These are phyloP conservation scores for Clonostachys rhizophaga DNA, from an alignment of 2,329 filamentous ascomycete genomes.

Conservation along the genomic window DNA sequence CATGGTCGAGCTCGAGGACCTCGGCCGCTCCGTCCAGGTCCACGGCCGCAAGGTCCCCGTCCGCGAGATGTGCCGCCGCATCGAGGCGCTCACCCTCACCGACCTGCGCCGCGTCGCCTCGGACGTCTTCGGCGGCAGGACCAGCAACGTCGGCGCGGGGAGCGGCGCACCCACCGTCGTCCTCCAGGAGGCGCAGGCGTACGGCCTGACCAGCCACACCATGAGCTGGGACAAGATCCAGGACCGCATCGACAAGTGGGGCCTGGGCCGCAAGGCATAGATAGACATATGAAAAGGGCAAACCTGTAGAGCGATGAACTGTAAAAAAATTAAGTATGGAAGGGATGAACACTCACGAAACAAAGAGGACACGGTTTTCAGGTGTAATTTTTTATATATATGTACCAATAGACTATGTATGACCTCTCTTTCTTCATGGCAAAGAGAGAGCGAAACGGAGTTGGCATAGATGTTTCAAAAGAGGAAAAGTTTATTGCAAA, in stretches of 20 bases:
- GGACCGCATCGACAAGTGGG: constrained; percentile 78
- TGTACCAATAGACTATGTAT: too few species aligned
- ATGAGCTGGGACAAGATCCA: constrained; percentile 89
- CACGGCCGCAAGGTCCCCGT: constrained; percentile 90
- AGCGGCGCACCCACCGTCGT: constrained; percentile 92
- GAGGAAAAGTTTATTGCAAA: too few species aligned
- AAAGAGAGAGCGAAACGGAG: too few species aligned
- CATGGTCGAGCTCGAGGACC: constrained; percentile 96
- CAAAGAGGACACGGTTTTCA: too few species aligned
- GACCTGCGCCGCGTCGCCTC: constrained; percentile 81
- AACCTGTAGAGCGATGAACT: too few species aligned
- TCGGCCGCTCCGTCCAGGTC: constrained; percentile 94
- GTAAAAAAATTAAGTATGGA: too few species aligned
- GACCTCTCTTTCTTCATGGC: too few species aligned
- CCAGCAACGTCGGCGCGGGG: constrained; percentile 70
- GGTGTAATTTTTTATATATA: too few species aligned
- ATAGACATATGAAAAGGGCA: not conserved
- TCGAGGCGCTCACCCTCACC: constrained; percentile 73
- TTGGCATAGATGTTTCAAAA: too few species aligned
- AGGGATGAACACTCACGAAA: too few species aligned
- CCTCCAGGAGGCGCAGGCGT: constrained; percentile 81
- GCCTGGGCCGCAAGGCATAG: constrained; percentile 45
- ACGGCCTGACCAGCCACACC: constrained; percentile 60
- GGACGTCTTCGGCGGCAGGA: constrained; percentile 71
- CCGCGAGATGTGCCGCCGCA: constrained; percentile 85